phyloP scores from a whole-genome alignment of 768 basidiomycete species.

The Boletus pseudo-olivaceus region DNA sequence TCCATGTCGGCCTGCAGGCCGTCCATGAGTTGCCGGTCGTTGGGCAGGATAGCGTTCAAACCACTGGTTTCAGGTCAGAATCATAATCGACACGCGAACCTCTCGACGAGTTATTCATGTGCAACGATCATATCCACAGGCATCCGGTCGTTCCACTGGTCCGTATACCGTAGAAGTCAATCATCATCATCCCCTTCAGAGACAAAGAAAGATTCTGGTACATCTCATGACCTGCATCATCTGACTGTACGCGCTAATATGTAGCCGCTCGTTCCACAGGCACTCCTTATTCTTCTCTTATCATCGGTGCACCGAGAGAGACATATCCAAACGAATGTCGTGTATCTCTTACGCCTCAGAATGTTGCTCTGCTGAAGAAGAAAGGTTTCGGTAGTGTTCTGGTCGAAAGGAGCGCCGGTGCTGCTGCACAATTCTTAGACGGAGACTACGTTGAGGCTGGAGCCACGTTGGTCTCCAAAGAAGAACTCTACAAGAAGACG shows the following conservation, averaged over 20 bases:
- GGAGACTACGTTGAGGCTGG: constrained; percentile 78
- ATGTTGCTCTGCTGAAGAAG: constrained; percentile 69
- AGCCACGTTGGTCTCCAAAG: constrained; percentile 68
- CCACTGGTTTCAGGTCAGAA: constrained; percentile 24
- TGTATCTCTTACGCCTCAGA: constrained; percentile 79
- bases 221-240: constrained; percentile 1
- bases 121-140: constrained; percentile 13
- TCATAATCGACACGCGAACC: neutral
- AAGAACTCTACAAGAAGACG: constrained; percentile 61
- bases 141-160: constrained; percentile 31
- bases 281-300: constrained; percentile 66
- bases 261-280: constrained; percentile 30
- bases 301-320: constrained; percentile 76
- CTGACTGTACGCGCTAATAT: neutral
- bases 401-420: constrained; percentile 69
- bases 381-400: constrained; percentile 77
- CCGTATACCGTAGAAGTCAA: constrained; percentile 25
- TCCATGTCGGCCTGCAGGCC: constrained; percentile 31
- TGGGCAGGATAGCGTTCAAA: constrained; percentile 16
- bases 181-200: constrained; percentile 7
- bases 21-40: constrained; percentile 24
- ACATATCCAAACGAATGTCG: constrained; percentile 74
- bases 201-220: constrained; percentile 26
- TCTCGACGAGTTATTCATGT: neutral
- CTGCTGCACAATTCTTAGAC: constrained; percentile 74